Base-by-base conservation (phyloP, 371 early-diverging fungal species). In the Batkoa obscura region DNA sequence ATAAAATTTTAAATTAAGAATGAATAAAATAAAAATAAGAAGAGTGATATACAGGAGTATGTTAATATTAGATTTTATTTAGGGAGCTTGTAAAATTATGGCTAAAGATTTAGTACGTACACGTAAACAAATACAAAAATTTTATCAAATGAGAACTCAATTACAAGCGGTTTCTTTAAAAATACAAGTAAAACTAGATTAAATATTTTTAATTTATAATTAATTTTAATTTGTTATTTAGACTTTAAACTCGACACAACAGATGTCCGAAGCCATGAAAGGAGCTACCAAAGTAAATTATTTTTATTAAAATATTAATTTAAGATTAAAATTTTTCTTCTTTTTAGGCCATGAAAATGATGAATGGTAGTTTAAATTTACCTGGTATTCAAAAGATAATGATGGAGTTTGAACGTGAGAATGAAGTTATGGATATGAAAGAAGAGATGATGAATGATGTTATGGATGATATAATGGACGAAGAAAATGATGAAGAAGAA, bases 391-490 rank as follows among this genome's bases (percentile, higher is more conserved):
- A 86, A 50, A 83, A 86, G 59, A 93, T 96, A 50, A 91, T 95
- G 89, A 86, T 89, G 87, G 92, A 95, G 43, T 96, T 95, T 72
- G 94, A 94, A 65, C 75, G 72, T 65, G 92, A 96, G 70, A 76
- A 77, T 37, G 94, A 91, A 62, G 68, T 89, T 63, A 91, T 96
- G 94, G 93, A 96, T 64, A 93, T 96, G 94, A 94, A 94, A 71
- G 91, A 90, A 56, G 94, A 92, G 62, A 84, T 96, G 88, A 91
- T 96, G 90, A 84, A 84, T 46, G 97, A 96, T 61, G 88, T 88
- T 13, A 90, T 96, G 55, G 94, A 96, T 59, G 94, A 90, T 64
- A 87, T 80, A 32, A 83, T 95, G 78, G 93, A 88, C 36, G 94
- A 88, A 57, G 92, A 88, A 34, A 84, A 84, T 12, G 92, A 92